A percentile compares a stretch with the other conserved stretches of the same genome.
phyloP scores from a whole-genome alignment of 2,329 filamentous ascomycete species.

The Endothia cerciana region DNA sequence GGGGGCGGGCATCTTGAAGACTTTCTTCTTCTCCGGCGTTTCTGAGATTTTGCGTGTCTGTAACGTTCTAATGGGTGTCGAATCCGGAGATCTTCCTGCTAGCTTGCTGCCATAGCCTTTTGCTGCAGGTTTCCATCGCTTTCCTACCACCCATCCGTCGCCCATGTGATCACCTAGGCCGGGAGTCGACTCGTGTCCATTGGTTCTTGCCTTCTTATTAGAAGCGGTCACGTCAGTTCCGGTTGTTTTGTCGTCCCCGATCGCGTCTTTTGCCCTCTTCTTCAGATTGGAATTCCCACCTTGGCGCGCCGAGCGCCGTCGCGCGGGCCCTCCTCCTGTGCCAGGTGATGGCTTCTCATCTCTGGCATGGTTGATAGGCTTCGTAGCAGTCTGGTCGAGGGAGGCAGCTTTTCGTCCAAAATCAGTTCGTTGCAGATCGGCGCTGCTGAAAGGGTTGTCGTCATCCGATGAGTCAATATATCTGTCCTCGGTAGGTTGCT shows the following conservation, averaged over 20 bases:
- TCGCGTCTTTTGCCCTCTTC: conserved; percentile 15
- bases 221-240: not conserved
- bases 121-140: not conserved
- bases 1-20: conserved; percentile 24
- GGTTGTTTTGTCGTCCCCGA: conserved; percentile 6
- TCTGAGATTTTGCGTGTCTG: conserved; percentile 10
- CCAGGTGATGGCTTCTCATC: not conserved
- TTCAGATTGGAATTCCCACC: not conserved
- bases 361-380: not conserved
- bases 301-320: conserved; percentile 11
- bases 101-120: conserved; percentile 18
- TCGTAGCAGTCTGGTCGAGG: conserved; percentile 10
- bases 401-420: conserved; percentile 34
- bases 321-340: not conserved
- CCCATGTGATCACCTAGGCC: conserved; percentile 21
- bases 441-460: conserved; percentile 32
- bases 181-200: not conserved
- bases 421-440: conserved; percentile 40
- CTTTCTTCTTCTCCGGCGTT: conserved; percentile 21
- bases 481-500: conserved; percentile 1
- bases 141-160: conserved; percentile 14
- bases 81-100: not conserved
- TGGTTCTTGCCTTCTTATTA: conserved; percentile 17
- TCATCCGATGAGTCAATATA: conserved; percentile 31
- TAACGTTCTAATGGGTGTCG: conserved; percentile 9